phyloP scores from a whole-genome alignment of 163 green algal genomes.

The Scenedesmus sp. region DNA sequence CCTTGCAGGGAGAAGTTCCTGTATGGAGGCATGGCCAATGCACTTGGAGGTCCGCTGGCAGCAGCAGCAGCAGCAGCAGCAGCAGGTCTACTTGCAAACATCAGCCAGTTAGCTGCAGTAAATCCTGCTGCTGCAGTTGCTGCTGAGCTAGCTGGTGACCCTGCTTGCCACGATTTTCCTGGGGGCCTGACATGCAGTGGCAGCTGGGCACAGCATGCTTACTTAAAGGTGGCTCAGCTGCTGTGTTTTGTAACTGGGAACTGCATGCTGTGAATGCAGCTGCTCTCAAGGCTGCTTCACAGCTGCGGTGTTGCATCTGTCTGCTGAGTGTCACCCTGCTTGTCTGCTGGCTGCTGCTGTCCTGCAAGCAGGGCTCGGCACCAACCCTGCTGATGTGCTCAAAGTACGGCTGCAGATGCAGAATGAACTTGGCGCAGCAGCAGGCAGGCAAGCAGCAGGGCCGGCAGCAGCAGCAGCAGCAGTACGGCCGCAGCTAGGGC shows the following conservation, averaged over 20 bases:
- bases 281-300: too few relatives aligned
- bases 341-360: background rate
- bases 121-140: background rate
- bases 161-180: too few relatives aligned
- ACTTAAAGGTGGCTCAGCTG: too few relatives aligned
- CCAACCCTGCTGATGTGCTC: constrained; percentile 44
- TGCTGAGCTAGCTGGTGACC: too few relatives aligned
- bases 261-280: too few relatives aligned
- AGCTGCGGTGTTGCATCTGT: too few relatives aligned
- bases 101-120: background rate
- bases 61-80: background rate
- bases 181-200: too few relatives aligned
- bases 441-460: constrained; percentile 27
- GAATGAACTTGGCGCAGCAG: constrained; percentile 28
- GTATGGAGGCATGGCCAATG: constrained; percentile 38
- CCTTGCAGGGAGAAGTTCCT: background rate
- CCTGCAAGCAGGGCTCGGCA: constrained; percentile 13
- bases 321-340: background rate
- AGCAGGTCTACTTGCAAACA: background rate
- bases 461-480: background rate
- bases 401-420: constrained; percentile 51
- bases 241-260: too few relatives aligned
- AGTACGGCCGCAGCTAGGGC: constrained; percentile 14
- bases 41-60: constrained; percentile 12
- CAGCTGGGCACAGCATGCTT: too few relatives aligned